phyloP scores from a whole-genome alignment of 2,329 filamentous ascomycete species.

The Paecilomyces niveus region DNA sequence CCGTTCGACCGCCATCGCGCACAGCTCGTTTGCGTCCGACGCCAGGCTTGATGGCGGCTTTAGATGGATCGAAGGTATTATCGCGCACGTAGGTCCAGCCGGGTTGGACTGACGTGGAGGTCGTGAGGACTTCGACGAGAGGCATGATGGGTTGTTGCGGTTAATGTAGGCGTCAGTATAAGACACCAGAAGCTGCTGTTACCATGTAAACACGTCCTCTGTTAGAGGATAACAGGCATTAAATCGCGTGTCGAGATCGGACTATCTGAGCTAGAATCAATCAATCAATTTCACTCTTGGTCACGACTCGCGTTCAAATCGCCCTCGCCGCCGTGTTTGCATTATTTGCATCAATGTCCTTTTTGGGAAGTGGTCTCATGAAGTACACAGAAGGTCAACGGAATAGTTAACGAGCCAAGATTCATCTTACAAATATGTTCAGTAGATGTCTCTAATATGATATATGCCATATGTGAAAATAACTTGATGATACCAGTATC shows the following conservation, averaged over 20 bases:
- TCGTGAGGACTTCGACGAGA: slow-evolving; percentile 76
- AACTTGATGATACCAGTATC: no score
- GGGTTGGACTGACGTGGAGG: slow-evolving; percentile 62
- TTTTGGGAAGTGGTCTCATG: no score
- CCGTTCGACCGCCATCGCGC: slow-evolving; percentile 51
- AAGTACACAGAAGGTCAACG: no score
- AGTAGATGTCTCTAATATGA: no score
- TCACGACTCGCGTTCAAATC: neutral
- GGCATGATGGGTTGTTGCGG: slow-evolving; percentile 40
- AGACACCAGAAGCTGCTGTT: neutral
- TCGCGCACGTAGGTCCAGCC: slow-evolving; percentile 93
- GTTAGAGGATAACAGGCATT: neutral
- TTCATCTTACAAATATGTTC: no score
- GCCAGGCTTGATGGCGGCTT: slow-evolving; percentile 45
- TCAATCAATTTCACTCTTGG: neutral
- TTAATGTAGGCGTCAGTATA: neutral
- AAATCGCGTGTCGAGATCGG: neutral
- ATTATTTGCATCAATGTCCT: no score
- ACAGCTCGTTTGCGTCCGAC: slow-evolving; percentile 63
- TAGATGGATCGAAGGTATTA: slow-evolving; percentile 52
- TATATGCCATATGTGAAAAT: no score
- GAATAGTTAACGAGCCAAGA: no score
- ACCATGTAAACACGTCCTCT: neutral
- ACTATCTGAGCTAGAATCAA: neutral
- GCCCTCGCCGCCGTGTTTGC: no score